Base-by-base conservation (phyloP, 2,329 filamentous ascomycete genomes). In the Aspergillus puulaauensis region DNA sequence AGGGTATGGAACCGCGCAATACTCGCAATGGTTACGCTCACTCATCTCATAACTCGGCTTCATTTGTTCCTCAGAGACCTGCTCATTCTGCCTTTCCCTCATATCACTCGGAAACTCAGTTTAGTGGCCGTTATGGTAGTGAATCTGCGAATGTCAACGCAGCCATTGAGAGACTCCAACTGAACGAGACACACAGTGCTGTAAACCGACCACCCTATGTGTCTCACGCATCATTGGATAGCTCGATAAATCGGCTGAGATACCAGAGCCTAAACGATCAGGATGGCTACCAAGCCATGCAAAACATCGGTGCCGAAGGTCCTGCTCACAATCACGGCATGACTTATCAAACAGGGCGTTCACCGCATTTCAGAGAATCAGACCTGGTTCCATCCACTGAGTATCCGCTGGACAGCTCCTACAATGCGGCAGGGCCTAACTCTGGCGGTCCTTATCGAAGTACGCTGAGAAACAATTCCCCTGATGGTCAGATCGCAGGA, bases 361-460 rank as follows among this genome's bases (percentile, higher is more conserved):
- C 52, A 9, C 69, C 77, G 51, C 75, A 78, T 52, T 73, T 79
- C 55, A 75, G 72, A 23, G 77, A 75, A 19, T 76, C 75, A 43
- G 79, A 76, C 21, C 73, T 79, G 3, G 70, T 74, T 35, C 78
- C 79, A 8, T 78, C 81, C 3, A 75, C 75, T 6, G 78, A 81
- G 19, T 79, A 78, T 53, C 72, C 80, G 59, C 75, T 80, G 21
- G 73, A 73, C 15, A 75, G 71, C 57, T 69, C 75, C 0, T 78
- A 79, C 62, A 82, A 83, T 63, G 73, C 79, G 3, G 73, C 76
- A 4, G 77, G 79, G 3, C 73, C 78, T 6, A 71, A 66, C 12
- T 59, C 68, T 15, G 61, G 57, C 3, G 64, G 69, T 4, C 77
- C 77, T 62, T 66, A 79, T 66, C 71, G 80, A 65, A 73, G 77